These are phyloP conservation scores for Amylocystis lapponica DNA, from an alignment of 768 basidiomycete species.

Conservation along the genomic window DNA sequence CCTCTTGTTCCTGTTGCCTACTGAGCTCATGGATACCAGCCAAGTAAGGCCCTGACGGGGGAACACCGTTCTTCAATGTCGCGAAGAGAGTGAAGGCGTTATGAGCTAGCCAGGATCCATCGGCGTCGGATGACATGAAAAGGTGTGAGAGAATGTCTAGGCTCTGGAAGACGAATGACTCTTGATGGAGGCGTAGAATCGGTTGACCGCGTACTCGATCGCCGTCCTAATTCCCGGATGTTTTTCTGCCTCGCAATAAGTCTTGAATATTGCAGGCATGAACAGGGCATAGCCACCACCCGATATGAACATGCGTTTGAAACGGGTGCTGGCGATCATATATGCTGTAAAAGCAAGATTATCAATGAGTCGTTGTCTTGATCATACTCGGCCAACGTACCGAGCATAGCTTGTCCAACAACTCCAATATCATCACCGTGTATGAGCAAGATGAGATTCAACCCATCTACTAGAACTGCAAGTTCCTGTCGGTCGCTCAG, in stretches of 20 bases:
- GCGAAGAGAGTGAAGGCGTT: slow-evolving; percentile 55
- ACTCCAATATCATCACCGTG: slow-evolving; percentile 76
- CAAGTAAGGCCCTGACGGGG: slow-evolving; percentile 36
- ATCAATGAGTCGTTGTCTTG: not conserved
- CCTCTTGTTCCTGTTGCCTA: slow-evolving; percentile 61
- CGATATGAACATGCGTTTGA: slow-evolving; percentile 67
- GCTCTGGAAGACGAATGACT: slow-evolving; percentile 70
- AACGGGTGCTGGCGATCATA: slow-evolving; percentile 73
- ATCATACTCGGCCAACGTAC: slow-evolving; percentile 31
- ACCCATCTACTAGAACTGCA: slow-evolving; percentile 57
- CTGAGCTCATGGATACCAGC: slow-evolving; percentile 65
- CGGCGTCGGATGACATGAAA: slow-evolving; percentile 40
- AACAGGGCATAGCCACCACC: slow-evolving; percentile 70
- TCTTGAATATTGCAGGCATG: slow-evolving; percentile 66
- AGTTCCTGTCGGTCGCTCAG: slow-evolving; percentile 66
- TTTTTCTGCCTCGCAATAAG: slow-evolving; percentile 56
- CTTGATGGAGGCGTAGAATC: slow-evolving; percentile 73
- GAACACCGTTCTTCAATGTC: slow-evolving; percentile 42
- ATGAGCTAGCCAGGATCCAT: slow-evolving; percentile 47
- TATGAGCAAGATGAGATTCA: slow-evolving; percentile 60
- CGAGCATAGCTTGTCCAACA: slow-evolving; percentile 67
- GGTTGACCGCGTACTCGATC: slow-evolving; percentile 64
- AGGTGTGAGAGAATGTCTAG: slow-evolving; percentile 58
- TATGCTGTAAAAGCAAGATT: slow-evolving; percentile 36
- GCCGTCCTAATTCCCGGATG: slow-evolving; percentile 56